Base-by-base conservation (phyloP, 306 rosid genomes). In the Quercus berberidifolia region DNA sequence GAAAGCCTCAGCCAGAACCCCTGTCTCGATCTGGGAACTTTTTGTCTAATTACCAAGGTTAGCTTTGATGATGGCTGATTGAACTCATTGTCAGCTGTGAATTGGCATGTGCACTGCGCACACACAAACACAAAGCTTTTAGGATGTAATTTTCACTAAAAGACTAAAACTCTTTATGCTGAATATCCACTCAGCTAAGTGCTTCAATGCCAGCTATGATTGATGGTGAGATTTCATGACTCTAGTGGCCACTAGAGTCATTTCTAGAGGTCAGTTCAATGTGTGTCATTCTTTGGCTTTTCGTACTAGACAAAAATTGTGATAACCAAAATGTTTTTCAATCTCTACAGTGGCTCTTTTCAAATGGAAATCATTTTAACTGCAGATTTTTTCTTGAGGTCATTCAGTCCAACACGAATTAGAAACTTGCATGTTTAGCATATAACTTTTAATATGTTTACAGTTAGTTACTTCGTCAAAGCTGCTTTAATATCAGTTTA, bases 1-100 rank as follows among this genome's bases (percentile, higher is more conserved):
- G 99, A 76, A 95, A 95, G 91, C 94, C 98, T n/a, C 99, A 90
- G 70, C 85, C 94, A 54, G 94, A 90, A 51, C 84, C 89, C 55
- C 68, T 89, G 70, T 79, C 89, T 2, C 85, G 90, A 20, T 30
- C 89, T n/a, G 87, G 84, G 51, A 77, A 81, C 55, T 85, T 84
- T 69, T 79, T 91, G 82, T 80, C 97, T 41, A 87, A 64, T 76
- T 93, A 87, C 80, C 91, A 86, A 91, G 97, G 99, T 92, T 78
- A 82, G 83, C 79, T 80, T 59, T 73, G 51, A 38, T 76, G 59
- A 73, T 80, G 74, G 56, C 75, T 78, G 26, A 72, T 86, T 80
- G 80, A 85, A 72, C 83, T 86, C 85, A 15, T 41, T 82, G 68
- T 38, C 71, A 38, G 58, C 30, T 56, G 18, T 75, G 56, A 64